A percentile compares a stretch with the other conserved stretches of the same genome.
Conservation (phyloP, 805 yeast species). For the Lachancea quebecensis region DNA sequence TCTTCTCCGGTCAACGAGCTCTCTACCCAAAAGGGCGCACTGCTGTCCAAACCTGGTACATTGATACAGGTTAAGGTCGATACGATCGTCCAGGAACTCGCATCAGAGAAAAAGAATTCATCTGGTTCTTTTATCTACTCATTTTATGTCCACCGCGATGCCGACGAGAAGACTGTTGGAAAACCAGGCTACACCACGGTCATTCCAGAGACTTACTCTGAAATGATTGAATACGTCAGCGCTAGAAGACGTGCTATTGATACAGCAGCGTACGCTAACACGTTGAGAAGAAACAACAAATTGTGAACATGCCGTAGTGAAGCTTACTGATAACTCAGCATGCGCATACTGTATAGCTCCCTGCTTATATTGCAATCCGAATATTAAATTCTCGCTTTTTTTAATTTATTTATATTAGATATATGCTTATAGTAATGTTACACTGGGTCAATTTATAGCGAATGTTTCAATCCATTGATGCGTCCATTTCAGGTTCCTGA, state of each 20-base stretch:
- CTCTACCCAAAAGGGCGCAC: slow-evolving; percentile 44
- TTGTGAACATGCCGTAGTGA: background rate
- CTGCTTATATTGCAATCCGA: background rate
- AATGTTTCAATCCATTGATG: slow-evolving; percentile 20
- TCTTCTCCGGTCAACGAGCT: slow-evolving; percentile 53
- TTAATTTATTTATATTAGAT: slow-evolving; percentile 1
- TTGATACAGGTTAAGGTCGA: slow-evolving; percentile 85
- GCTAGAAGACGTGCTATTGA: slow-evolving; percentile 87
- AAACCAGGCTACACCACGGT: slow-evolving; percentile 65
- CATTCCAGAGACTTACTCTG: slow-evolving; percentile 80
- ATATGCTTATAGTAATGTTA: background rate
- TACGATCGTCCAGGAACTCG: slow-evolving; percentile 66
- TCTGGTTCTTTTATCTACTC: slow-evolving; percentile 88
- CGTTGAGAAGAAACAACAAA: slow-evolving; percentile 28
- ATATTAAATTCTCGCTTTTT: background rate
- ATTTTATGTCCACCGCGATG: slow-evolving; percentile 69
- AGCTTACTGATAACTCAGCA: background rate
- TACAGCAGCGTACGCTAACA: slow-evolving; percentile 60
- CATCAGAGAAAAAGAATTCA: slow-evolving; percentile 52
- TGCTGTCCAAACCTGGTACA: slow-evolving; percentile 73
- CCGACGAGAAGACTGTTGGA: slow-evolving; percentile 27
- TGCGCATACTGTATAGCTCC: background rate
- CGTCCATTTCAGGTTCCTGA: slow-evolving; percentile 24
- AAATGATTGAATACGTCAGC: slow-evolving; percentile 86
- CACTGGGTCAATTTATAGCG: slow-evolving; percentile 2